Base-by-base conservation (phyloP, 768 basidiomycete genomes). In the Phallus indusiatus region DNA sequence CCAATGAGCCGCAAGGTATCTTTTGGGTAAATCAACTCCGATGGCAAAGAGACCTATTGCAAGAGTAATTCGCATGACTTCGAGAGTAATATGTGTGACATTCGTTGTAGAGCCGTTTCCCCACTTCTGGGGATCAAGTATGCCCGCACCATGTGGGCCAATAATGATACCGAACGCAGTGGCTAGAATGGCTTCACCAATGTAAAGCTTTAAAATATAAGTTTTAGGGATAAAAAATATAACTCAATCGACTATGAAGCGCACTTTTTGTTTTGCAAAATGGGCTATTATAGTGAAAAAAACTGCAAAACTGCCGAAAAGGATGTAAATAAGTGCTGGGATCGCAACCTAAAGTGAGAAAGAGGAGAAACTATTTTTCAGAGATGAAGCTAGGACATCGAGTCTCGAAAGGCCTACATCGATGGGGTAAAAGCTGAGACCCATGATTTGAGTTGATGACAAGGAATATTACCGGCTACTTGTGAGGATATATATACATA, bases 171-270 rank as follows among this genome's bases (percentile, higher is more conserved):
- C 73, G 54, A 75, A 69, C 0, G 78, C 77, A 0, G 93, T 94
- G 1, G 92, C 94, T 22, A 96, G 83, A 33, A 94, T 85, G 36
- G 95, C 94, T 76, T 99, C 95, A 64, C 93, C 96, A 63, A 96
- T 81, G 67, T 87, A 96, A 5, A 95, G 66, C 82, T 90, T 47
- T 42, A 42, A 42, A 3, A 4, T 16, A 11, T 42, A 6, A 52
- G 16, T 24, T 20, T 3, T 35, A 11, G 16, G 11, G 9, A 52
- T 24, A 20, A 35, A 20, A 14, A 52, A 20, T 35, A 52, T 28
- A 28, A 7, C 28, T 28, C 28, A 28, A 28, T 2, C 16, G n/a
- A n/a, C n/a, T n/a, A n/a, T n/a, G n/a, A 20, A 35, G 18, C 34
- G 11, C 16, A 35, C 34, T 52, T 20, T 52, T 12, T 52, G 24